A percentile compares a stretch with the other conserved stretches of the same genome.
These are phyloP conservation scores for Cymbidium sinense DNA, from an alignment of 106 monocot genomes.

Conservation along the genomic window DNA sequence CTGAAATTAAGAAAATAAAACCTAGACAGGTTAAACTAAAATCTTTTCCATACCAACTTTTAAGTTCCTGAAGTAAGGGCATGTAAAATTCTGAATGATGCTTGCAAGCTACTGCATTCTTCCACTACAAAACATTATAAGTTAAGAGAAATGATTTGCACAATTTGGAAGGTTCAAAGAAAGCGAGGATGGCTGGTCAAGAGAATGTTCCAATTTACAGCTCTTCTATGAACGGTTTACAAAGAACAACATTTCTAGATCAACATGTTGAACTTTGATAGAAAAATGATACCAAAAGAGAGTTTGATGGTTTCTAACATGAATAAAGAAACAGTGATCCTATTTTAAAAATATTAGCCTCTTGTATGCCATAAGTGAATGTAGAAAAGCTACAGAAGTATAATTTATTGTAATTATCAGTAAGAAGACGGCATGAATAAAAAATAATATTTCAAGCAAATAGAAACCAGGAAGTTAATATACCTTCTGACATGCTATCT, in stretches of 20 bases:
- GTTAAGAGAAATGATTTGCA: not conserved
- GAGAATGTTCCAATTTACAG: not conserved
- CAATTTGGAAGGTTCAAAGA: not conserved
- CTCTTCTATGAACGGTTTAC: not conserved
- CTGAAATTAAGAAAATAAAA: too few species aligned
- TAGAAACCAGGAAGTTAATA: not conserved
- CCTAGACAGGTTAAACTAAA: not conserved
- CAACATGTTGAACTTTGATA: not conserved
- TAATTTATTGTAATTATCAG: too few species aligned
- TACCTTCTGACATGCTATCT: constrained; percentile 1
- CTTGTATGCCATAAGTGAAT: too few species aligned
- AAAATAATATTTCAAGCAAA: not conserved
- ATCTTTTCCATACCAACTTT: not conserved
- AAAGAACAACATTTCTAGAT: not conserved
- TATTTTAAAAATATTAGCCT: not conserved
- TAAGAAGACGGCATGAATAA: too few species aligned
- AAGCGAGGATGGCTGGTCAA: not conserved
- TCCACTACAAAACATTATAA: not conserved
- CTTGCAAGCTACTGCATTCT: not conserved
- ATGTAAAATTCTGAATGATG: not conserved
- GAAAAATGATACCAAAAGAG: not conserved
- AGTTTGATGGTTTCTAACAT: not conserved
- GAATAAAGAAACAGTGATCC: not conserved
- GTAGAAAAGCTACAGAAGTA: too few species aligned
- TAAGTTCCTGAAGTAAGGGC: not conserved